phyloP scores from a whole-genome alignment of 2,329 filamentous ascomycete genomes.

The Onygena corvina region DNA sequence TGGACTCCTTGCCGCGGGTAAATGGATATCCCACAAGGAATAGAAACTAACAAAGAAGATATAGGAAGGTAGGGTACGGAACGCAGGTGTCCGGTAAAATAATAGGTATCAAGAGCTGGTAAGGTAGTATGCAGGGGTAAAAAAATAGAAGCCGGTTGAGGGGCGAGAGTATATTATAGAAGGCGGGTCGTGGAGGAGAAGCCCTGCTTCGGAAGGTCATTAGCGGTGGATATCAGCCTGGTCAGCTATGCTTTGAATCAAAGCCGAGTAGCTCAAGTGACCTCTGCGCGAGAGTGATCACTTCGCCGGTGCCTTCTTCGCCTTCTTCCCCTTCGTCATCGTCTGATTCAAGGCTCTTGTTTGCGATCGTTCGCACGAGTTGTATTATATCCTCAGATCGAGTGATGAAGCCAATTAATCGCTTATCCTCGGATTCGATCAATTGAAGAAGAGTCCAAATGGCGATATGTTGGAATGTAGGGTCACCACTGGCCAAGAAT shows the following conservation, averaged over 20 bases:
- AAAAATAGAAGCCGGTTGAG: not conserved
- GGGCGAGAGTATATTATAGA: not conserved
- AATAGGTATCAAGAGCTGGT: not conserved
- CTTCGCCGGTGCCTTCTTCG: constrained; percentile 82
- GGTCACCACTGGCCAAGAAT: constrained; percentile 86
- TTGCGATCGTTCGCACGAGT: constrained; percentile 83
- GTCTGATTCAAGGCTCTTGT: constrained; percentile 76
- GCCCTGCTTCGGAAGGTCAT: not conserved
- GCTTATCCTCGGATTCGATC: constrained; percentile 86
- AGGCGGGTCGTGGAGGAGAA: not conserved
- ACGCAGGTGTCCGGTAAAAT: not conserved
- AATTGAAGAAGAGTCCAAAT: constrained; percentile 96
- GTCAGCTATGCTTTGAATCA: constrained; percentile 1
- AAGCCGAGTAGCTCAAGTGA: constrained; percentile 64
- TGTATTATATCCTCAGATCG: constrained; percentile 83
- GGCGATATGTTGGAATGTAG: constrained; percentile 97
- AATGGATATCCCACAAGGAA: constrained; percentile 2
- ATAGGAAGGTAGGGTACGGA: not conserved
- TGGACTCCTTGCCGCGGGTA: constrained; percentile 3
- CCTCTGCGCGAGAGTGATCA: constrained; percentile 77
- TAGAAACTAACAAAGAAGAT: not conserved
- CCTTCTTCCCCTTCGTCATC: constrained; percentile 80
- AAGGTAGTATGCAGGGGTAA: not conserved
- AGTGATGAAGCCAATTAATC: constrained; percentile 74
- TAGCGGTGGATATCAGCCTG: not conserved